Conservation (phyloP, 169 alveolate genomes). For the Plasmodium fragile region DNA sequence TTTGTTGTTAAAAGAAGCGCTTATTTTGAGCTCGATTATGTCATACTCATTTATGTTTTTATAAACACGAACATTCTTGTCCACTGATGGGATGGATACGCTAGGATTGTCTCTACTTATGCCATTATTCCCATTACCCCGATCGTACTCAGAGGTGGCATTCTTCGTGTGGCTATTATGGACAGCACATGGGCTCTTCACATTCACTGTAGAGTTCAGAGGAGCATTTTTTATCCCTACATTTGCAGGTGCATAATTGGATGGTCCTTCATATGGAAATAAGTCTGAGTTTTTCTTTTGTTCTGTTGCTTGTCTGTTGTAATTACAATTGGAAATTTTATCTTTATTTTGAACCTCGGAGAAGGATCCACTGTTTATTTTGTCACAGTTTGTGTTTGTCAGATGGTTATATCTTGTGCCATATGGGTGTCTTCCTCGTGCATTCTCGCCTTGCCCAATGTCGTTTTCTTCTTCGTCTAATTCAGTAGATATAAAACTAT, state of each 20-base stretch:
- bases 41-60: conserved; percentile 74
- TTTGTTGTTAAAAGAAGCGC: conserved; percentile 69
- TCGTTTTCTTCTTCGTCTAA: neutral
- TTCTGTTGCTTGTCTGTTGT: neutral
- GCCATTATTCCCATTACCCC: neutral
- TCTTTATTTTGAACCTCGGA: neutral
- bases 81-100: neutral
- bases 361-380: neutral
- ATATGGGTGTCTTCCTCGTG: neutral
- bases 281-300: neutral
- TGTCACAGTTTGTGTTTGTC: neutral
- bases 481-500: neutral
- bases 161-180: conserved; percentile 24
- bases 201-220: neutral
- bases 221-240: neutral
- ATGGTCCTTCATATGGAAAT: neutral
- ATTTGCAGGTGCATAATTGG: conserved; percentile 25
- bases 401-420: neutral
- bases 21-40: conserved; percentile 71
- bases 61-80: conserved; percentile 66
- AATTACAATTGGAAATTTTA: neutral
- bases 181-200: conserved; percentile 1
- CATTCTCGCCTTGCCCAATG: neutral
- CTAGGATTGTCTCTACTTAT: conserved; percentile 7
- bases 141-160: neutral